Evolutionary conservation across 2,329 filamentous ascomycete species (phyloP), one percentile per base, ranked within the genome.

Genomic region (Domatiomyces globalis): DNA sequence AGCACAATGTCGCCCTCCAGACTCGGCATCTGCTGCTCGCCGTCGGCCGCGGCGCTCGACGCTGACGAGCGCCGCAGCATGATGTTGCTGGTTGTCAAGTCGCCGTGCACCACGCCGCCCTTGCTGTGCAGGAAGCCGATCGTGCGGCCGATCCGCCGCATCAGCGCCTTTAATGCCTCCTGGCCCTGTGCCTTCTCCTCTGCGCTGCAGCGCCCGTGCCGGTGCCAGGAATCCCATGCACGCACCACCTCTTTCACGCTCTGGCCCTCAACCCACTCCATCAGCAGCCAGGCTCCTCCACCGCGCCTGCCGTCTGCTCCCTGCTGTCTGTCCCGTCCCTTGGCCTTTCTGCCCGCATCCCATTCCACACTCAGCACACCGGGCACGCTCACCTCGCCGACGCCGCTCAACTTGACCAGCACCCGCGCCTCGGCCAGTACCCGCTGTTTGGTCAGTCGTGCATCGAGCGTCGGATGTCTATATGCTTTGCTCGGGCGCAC

Each of bases 31-130:
- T 20, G 19, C 43, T 45, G 43, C 27, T 10, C 20, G 54, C 55
- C 43, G 54, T 58, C 17, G 52, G 47, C 17, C 22, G 49, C 54
- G 49, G 39, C 46, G 43, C 15, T 36, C 42, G 18, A 1, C 9
- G 8, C 12, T 3, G 9, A 12, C 3, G 43, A 2, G 8, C 10
- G 18, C 54, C 79, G 67, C 59, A 96, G 65, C 83, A 98, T 95
- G 71, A 98, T 76, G 69, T 98, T 98, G 70, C 89, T 95, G 57
- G 89, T 98, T 54, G 92, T 98, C 70, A 98, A 69, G 71, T 98
- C 92, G 43, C 92, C 92, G 71, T 98, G 92, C 53, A 95, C 81
- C 51, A 96, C 79, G 12, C 90, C 89, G 15, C 90, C 90, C n/a
- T 81, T 76, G 50, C 76, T 77, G 72, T 98, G 92, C 73, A 98